Percentiles rank a stretch among this genome's conserved stretches.
These are phyloP conservation scores for Venustampulla echinocandica DNA, from an alignment of 495 filamentous ascomycete genomes.

Conservation along the genomic window DNA sequence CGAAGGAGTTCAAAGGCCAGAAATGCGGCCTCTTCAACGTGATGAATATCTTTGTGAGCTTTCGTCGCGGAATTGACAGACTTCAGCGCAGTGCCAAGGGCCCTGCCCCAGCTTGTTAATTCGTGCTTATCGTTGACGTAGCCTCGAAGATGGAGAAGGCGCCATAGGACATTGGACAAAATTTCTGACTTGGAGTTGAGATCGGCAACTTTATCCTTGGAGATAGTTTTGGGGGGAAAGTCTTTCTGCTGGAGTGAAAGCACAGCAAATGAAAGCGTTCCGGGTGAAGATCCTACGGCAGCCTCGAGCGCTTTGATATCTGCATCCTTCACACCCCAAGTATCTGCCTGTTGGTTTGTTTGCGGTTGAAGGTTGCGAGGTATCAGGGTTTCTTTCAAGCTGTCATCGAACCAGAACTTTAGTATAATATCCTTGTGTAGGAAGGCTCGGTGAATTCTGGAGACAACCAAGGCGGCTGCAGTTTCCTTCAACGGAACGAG, in stretches of 20 bases:
- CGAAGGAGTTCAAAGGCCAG: slow-evolving; percentile 74
- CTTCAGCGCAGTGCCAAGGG: slow-evolving; percentile 58
- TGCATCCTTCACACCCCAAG: slow-evolving; percentile 65
- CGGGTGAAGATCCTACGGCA: slow-evolving; percentile 23
- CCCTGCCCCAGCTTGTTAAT: slow-evolving; percentile 77
- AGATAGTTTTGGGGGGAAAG: slow-evolving; percentile 59
- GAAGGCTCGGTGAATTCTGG: slow-evolving; percentile 72
- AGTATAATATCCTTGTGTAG: slow-evolving; percentile 65
- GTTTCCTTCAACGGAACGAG: slow-evolving; percentile 65
- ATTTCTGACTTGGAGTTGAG: slow-evolving; percentile 62
- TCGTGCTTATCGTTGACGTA: slow-evolving; percentile 75
- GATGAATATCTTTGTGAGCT: slow-evolving; percentile 21
- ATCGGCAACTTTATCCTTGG: slow-evolving; percentile 30
- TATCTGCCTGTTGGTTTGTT: slow-evolving; percentile 50
- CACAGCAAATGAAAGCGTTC: slow-evolving; percentile 49
- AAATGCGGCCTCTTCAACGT: slow-evolving; percentile 57
- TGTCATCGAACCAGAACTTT: slow-evolving; percentile 78
- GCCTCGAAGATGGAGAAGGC: slow-evolving; percentile 79
- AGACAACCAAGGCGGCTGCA: slow-evolving; percentile 65
- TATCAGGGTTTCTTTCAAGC: slow-evolving; percentile 47
- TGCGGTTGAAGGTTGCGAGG: slow-evolving; percentile 55
- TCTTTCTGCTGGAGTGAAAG: slow-evolving; percentile 50
- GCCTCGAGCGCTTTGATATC: slow-evolving; percentile 34
- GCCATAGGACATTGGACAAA: slow-evolving; percentile 68
- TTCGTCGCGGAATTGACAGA: slow-evolving; percentile 41